Base-by-base conservation (phyloP, 495 filamentous ascomycete species). In the Parachaetomium inaequale region DNA sequence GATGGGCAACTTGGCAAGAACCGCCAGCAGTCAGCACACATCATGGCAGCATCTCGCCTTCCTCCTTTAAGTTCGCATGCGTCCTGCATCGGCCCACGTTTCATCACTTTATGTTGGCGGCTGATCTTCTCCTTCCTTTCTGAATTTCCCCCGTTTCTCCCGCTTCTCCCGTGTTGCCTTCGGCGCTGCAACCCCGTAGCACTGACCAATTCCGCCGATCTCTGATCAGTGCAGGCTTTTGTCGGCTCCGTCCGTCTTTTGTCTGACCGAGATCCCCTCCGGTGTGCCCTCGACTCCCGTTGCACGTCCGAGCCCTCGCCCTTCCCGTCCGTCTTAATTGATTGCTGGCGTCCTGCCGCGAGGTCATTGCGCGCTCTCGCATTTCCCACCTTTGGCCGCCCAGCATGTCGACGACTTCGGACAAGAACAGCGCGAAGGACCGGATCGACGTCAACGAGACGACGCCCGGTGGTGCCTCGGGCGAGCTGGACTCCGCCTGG, bases 401-500 rank as follows among this genome's bases (percentile, higher is more conserved):
- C 59, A 49, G 23, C 32, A 66, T 66, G 66, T 63, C 63, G 43
- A 56, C 34, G 43, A 59, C 34, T 40, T 61, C 61, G 28, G 61
- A 66, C 6, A 66, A 64, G 36, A 34, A 46, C 55, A 65, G 59
- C 61, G 23, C 55, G 42, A 54, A 54, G 52, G 54, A 55, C 34
- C 53, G 21, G 0, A 42, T 42, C 56, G 29, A 53, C 59, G 32
- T 43, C 56, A 14, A 29, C 40, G 53, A 52, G 28, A 25, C 46
- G n/a, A 26, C 50, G 10, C 29, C 53, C 7, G 31, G 8, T 28
- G 45, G 17, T 26, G 55, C 26, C 26, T 34, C 64, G 25, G 63
- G 40, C 19, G 63, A 54, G 15, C 52, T 76, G 10, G 74, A 76
- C 55, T 55, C 46, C 19, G 74, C 74, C 23, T 76, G 72, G 72